Percentiles rank a stretch among this genome's conserved stretches.
Conservation (phyloP, 208 protist species). For the Leishmania lainsoni region DNA sequence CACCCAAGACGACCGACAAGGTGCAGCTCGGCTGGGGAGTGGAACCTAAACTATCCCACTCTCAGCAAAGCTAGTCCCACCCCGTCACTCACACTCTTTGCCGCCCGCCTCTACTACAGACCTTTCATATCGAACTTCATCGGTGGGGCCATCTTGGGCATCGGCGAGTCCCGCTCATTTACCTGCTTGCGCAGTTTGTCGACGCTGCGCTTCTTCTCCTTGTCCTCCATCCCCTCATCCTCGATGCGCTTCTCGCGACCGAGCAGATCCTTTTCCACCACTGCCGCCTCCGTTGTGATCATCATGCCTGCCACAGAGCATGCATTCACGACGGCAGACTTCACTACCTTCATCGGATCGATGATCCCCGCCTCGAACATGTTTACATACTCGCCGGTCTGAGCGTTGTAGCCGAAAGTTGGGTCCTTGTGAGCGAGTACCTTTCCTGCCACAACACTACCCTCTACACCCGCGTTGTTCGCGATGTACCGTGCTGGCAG, state of each 20-base stretch:
- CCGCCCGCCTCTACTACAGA: constrained; percentile 31
- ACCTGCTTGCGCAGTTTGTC: constrained; percentile 73
- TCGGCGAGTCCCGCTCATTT: constrained; percentile 79
- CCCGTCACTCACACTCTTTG: not conserved
- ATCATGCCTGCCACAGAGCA: constrained; percentile 98
- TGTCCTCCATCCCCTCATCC: constrained; percentile 83
- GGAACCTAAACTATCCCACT: not conserved
- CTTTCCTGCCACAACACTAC: constrained; percentile 97
- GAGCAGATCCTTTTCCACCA: constrained; percentile 90
- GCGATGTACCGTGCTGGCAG: constrained; percentile 94
- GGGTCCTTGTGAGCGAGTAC: constrained; percentile 89
- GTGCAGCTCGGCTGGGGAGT: not conserved
- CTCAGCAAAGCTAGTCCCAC: not conserved
- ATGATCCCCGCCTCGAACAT: constrained; percentile 99
- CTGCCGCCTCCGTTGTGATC: constrained; percentile 98
- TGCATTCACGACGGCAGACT: constrained; percentile 98
- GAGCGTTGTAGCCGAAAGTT: constrained; percentile 96
- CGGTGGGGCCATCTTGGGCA: constrained; percentile 82
- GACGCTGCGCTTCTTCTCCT: constrained; percentile 73
- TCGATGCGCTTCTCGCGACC: constrained; percentile 58
- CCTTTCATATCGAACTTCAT: constrained; percentile 92
- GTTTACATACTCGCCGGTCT: constrained; percentile 96
- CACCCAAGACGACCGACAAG: not conserved
- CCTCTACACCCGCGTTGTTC: constrained; percentile 98
- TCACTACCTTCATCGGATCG: constrained; percentile 99